Percentiles rank a stretch among this genome's conserved stretches.
Conservation (phyloP, 352 stramenopile genomes). For the Globisporangium megalacanthum region DNA sequence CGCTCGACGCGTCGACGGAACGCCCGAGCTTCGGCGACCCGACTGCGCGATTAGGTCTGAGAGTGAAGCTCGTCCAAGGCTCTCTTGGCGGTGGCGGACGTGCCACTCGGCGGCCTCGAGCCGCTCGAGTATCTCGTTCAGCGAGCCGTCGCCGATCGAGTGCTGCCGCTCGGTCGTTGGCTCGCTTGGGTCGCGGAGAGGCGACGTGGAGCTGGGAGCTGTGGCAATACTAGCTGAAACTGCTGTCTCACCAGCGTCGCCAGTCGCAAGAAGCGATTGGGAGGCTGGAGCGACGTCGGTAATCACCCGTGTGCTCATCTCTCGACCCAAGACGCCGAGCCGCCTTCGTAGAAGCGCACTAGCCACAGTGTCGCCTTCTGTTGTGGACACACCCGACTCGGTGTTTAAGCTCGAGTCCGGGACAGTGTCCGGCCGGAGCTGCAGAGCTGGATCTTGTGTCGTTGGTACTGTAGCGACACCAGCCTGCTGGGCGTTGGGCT, state of each 20-base stretch:
- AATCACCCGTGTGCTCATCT: neutral
- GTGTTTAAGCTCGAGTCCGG: neutral
- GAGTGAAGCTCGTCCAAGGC: slow-evolving; percentile 19
- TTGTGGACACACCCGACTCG: neutral
- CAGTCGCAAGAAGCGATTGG: neutral
- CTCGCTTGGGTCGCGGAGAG: neutral
- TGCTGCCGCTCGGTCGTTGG: neutral
- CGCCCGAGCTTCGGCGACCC: neutral
- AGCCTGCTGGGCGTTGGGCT: neutral
- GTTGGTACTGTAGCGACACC: neutral
- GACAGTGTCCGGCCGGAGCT: neutral
- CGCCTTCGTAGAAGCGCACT: neutral
- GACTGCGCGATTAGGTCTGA: slow-evolving; percentile 14
- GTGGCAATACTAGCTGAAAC: neutral
- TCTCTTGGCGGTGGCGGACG: slow-evolving; percentile 28
- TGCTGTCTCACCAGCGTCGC: neutral
- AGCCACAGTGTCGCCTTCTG: neutral
- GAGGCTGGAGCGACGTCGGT: neutral
- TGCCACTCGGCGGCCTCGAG: slow-evolving; percentile 49
- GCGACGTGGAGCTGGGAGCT: neutral
- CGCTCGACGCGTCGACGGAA: slow-evolving; percentile 3
- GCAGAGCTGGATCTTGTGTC: neutral
- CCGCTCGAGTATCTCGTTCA: slow-evolving; percentile 26
- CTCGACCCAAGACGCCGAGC: slow-evolving; percentile 2
- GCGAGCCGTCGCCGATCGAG: slow-evolving; percentile 10